Base-by-base conservation (phyloP, 129 eudicot genomes). In the Escallonia herrerae region DNA sequence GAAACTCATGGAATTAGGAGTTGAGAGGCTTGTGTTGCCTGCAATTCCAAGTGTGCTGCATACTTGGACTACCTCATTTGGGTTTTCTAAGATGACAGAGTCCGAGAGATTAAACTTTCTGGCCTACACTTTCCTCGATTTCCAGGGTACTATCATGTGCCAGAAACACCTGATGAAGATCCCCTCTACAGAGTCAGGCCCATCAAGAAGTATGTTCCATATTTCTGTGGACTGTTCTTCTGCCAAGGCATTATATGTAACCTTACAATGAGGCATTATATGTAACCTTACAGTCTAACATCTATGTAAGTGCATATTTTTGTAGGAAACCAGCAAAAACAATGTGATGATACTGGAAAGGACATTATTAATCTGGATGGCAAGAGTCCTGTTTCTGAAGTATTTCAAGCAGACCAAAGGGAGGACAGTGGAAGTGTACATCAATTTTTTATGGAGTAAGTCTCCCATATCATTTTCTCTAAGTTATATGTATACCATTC, bases 101-200 rank as follows among this genome's bases (percentile, higher is more conserved):
- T 75, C 77, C 4, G 96, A 93, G 57, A 86, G 87, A 75, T 58
- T 72, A 49, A 68, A 79, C 12, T 64, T 81, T 65, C 60, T 83
- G 58, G 84, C 69, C 14, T 78, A 55, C 70, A 80, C 86, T 50
- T 88, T 93, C 81, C 87, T 88, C 59, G 84, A 86, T 73, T 93
- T 93, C 77, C 87, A 81, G 78, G 98, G 95, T 48, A 89, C 98
- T 11, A 52, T 74, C 38, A 61, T 86, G 86, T 93, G 98, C 87
- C 95, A 89, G 71, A 93, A 93, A 75, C 77, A 77, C 61, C 67
- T 93, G 44, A 58, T 45, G 48, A 74, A 55, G 13, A 68, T 6
- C 37, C 69, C 78, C 40, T 43, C 73, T 44, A 37, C 67, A 58
- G 76, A 55, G 44, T 72, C 80, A 33, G 68, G 45, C 63, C 39